Base-by-base conservation (phyloP, 2,329 filamentous ascomycete genomes). In the Exserohilum turcica region DNA sequence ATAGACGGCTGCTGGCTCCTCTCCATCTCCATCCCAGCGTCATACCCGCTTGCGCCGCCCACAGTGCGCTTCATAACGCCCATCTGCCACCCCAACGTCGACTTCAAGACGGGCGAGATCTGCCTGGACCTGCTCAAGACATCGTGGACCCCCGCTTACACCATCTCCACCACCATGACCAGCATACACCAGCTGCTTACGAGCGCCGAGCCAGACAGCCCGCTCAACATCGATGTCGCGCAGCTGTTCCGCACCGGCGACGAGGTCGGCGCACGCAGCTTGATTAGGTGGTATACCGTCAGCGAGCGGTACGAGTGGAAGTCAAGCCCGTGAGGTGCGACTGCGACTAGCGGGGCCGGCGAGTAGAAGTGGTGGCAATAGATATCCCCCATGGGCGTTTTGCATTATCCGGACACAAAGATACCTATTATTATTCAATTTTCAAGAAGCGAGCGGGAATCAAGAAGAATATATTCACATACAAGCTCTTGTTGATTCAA, bases 111-210 rank as follows among this genome's bases (percentile, higher is more conserved):
- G 2, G 94, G 94, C 64, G 92, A 97, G 76, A 94, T 99, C 70
- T 99, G 94, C 74, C 85, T 97, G 24, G 94, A 97, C 71, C 82
- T 97, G 57, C 81, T 99, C 44, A 86, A 84, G 55, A 80, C 78
- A 0, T 83, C 83, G 15, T 97, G 93, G 93, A 89, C 90, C 54
- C 90, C 92, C 1, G 86, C 91, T 15, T 94, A 96, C 75, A 92
- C 88, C 35, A 82, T 97, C 16, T 83, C 88, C 31, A 84, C 88
- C 67, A 89, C 87, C 56, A 78, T 93, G 67, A 87, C 89, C 64
- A 86, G 86, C 40, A 83, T 93, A 59, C 84, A 89, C 61, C 83
- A 89, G 78, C 79, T 94, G 64, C 78, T 91, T 52, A 80, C 77
- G 21, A 85, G 81, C 57, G 88, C 89, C 1, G 90, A 87, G 72